phyloP scores from a whole-genome alignment of 2,329 filamentous ascomycete species.

The Pyrenophora teres region DNA sequence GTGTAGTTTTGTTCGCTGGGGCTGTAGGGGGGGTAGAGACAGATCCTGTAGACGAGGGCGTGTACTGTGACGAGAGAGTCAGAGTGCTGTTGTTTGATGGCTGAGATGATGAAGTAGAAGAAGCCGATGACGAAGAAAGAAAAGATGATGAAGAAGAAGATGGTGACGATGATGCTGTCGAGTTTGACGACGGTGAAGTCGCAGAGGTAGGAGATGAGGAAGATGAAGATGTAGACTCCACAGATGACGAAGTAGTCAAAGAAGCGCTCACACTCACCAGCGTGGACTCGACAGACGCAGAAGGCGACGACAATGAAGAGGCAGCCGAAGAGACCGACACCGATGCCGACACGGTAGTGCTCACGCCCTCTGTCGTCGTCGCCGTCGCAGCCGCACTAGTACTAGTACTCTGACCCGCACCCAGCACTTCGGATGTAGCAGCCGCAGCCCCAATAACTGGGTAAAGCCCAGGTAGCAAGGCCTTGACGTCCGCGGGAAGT shows the following conservation, averaged over 20 bases:
- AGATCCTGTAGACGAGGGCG: too few relatives aligned
- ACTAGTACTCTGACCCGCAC: background rate
- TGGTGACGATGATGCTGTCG: too few relatives aligned
- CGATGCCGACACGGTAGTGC: background rate
- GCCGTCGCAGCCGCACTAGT: background rate
- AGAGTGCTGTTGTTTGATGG: background rate
- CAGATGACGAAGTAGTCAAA: background rate
- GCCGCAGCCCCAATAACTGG: conserved; percentile 8
- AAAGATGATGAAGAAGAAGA: too few relatives aligned
- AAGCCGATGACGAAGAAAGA: too few relatives aligned
- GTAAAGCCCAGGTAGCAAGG: conserved; percentile 15
- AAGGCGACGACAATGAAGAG: background rate
- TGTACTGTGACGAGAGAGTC: too few relatives aligned
- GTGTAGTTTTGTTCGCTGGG: too few relatives aligned
- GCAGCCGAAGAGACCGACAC: too few relatives aligned
- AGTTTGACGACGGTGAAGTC: background rate
- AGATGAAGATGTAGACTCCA: background rate
- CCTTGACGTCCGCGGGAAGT: conserved; percentile 20
- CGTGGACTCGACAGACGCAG: background rate
- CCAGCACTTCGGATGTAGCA: background rate
- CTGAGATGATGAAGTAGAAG: too few relatives aligned
- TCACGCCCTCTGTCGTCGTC: background rate
- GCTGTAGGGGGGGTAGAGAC: too few relatives aligned
- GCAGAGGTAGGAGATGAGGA: background rate
- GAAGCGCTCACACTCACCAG: background rate